Conservation (phyloP, 2,329 filamentous ascomycete species). For the Fusarium napiforme region DNA sequence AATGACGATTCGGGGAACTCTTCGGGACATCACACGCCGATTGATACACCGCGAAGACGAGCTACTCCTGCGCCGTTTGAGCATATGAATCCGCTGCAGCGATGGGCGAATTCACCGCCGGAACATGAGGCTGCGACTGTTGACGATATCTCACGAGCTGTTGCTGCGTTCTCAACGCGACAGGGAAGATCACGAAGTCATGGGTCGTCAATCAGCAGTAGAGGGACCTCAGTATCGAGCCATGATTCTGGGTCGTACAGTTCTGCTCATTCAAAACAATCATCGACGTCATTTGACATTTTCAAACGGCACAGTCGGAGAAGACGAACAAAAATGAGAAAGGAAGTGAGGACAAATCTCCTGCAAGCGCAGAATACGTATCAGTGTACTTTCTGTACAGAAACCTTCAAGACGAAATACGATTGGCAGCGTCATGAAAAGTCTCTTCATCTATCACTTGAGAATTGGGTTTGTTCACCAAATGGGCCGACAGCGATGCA, state of each 20-base stretch:
- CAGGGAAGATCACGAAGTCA: slow-evolving; percentile 51
- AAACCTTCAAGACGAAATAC: slow-evolving; percentile 57
- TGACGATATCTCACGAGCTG: slow-evolving; percentile 47
- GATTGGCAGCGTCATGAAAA: slow-evolving; percentile 64
- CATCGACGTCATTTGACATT: slow-evolving; percentile 24
- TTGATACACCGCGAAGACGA: slow-evolving; percentile 65
- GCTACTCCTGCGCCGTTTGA: slow-evolving; percentile 50
- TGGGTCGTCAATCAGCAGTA: slow-evolving; percentile 52
- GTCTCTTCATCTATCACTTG: slow-evolving; percentile 57
- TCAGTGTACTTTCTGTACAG: slow-evolving; percentile 60
- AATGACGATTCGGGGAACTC: slow-evolving; percentile 29
- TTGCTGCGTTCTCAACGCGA: slow-evolving; percentile 48
- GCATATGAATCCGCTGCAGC: slow-evolving; percentile 44
- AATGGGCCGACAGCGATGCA: slow-evolving; percentile 49
- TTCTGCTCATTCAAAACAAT: slow-evolving; percentile 27
- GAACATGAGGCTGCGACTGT: slow-evolving; percentile 49
- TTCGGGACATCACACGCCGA: slow-evolving; percentile 46
- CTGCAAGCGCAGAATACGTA: slow-evolving; percentile 40
- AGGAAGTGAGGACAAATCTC: slow-evolving; percentile 26
- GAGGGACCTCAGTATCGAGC: slow-evolving; percentile 26
- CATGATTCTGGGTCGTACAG: slow-evolving; percentile 32
- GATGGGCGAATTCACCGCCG: slow-evolving; percentile 50
- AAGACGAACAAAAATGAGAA: slow-evolving; percentile 21
- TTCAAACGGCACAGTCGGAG: slow-evolving; percentile 29
- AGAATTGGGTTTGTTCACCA: slow-evolving; percentile 58